Evolutionary conservation across 2,329 filamentous ascomycete species (phyloP), one percentile per base, ranked within the genome.

Genomic region (Aspergillus latus): DNA sequence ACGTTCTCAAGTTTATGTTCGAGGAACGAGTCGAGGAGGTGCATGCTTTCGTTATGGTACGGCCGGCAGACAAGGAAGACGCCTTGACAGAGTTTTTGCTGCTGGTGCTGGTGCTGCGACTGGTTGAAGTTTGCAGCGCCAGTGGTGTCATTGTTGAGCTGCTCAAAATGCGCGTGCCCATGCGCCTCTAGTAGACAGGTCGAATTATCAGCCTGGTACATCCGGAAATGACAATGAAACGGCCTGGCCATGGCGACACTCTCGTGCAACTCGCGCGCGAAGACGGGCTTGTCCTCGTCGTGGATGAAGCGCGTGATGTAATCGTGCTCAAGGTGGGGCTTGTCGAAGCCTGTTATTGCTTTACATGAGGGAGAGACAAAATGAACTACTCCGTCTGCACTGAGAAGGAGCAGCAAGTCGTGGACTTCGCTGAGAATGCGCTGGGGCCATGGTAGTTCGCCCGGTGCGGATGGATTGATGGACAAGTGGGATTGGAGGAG

Each of bases 1-100:
- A 96, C 92, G 67, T 97, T 96, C 72, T 97, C 93, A 53, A 96
- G 93, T 74, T 97, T 97, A 77, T 97, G 92, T 72, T 97, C 93
- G 29, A 97, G 80, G 67, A 97, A 97, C 0, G 92, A 95, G 74
- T 97, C 92, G 16, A 97, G 80, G 9, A 97, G 80, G 3, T 84
- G 84, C 1, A 91, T 88, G 68, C 93, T 96, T 75, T 89, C 92
- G 30, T 89, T 95, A 4, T 91, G 92, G 71, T 97, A 96, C 1
- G 90, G 90, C 16, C 92, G 84, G 7, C 90, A 87, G 86, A 96
- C 93, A 80, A 97, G 89, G 71, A 97, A 97, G 65, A 97, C 90
- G 37, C 92, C 92, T 66, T 90, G 86, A 71, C 92, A 97, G 64
- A 89, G 88, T 1, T 61, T 87, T 87, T 62, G 82, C 81, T 1